These are phyloP conservation scores for Phytophthora ohioensis DNA, from an alignment of 352 stramenopile genomes.

Conservation along the genomic window DNA sequence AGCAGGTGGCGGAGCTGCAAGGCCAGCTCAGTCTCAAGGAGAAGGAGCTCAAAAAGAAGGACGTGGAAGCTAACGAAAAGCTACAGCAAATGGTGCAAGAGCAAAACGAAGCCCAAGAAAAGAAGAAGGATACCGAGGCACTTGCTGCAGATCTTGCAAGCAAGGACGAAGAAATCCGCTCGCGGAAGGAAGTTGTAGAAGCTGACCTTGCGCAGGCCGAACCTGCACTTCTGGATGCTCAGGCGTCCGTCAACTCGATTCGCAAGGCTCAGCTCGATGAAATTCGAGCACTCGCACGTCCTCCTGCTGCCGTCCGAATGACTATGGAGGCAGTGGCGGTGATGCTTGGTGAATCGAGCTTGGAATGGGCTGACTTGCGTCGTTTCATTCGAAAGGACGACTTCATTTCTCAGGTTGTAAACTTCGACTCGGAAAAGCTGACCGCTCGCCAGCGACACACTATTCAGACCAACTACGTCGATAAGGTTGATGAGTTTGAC, in stretches of 20 bases:
- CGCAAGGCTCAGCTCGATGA: constrained; percentile 99
- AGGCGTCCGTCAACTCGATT: constrained; percentile 98
- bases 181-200: constrained; percentile 95
- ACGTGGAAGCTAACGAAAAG: constrained; percentile 97
- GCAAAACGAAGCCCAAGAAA: constrained; percentile 97
- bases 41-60: constrained; percentile 96
- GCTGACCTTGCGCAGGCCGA: constrained; percentile 98
- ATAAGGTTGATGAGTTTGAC: constrained; percentile 91
- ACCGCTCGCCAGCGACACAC: constrained; percentile 94
- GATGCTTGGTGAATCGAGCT: constrained; percentile 97
- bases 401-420: constrained; percentile 99
- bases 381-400: constrained; percentile 98
- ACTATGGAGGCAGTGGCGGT: constrained; percentile 98
- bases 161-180: constrained; percentile 96
- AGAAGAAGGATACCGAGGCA: constrained; percentile 97
- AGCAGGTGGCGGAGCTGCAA: constrained; percentile 95
- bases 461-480: constrained; percentile 96
- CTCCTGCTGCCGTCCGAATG: constrained; percentile 96
- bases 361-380: constrained; percentile 97
- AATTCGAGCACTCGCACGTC: constrained; percentile 96
- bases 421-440: constrained; percentile 98
- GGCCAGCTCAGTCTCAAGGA: constrained; percentile 95
- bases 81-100: constrained; percentile 99
- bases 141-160: constrained; percentile 95
- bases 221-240: constrained; percentile 96